A percentile compares a stretch with the other conserved stretches of the same genome.
phyloP scores from a whole-genome alignment of 2,329 filamentous ascomycete genomes.

The Bimuria novae-zelandiae region DNA sequence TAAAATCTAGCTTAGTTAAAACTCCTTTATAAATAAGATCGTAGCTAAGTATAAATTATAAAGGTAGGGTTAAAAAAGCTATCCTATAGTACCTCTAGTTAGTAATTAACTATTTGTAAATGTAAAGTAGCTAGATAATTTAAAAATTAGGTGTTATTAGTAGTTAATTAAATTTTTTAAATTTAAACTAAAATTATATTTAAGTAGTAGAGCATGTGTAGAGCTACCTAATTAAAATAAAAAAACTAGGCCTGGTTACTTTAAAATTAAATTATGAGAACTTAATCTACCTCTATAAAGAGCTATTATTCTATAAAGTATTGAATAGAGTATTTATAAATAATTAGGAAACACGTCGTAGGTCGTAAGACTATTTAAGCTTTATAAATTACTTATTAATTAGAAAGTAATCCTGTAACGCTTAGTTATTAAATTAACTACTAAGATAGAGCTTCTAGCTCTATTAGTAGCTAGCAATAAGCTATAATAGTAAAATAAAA shows the following conservation, averaged over 20 bases:
- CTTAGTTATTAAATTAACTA: slow-evolving; percentile 23
- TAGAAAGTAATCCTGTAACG: slow-evolving; percentile 16
- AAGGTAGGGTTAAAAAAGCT: too few species aligned
- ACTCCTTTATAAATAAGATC: neutral
- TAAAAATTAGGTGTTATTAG: too few species aligned
- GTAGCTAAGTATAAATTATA: too few species aligned
- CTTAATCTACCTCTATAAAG: neutral
- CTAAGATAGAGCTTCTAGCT: slow-evolving; percentile 24
- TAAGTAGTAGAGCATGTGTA: too few species aligned
- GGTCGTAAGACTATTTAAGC: slow-evolving; percentile 27
- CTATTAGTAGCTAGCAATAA: slow-evolving; percentile 8
- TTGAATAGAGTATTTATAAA: slow-evolving; percentile 22
- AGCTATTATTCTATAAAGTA: neutral
- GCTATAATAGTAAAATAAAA: slow-evolving; percentile 11
- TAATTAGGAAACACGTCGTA: slow-evolving; percentile 14
- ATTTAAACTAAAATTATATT: too few species aligned
- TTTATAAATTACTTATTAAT: slow-evolving; percentile 21
- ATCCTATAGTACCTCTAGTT: too few species aligned
- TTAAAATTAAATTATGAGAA: too few species aligned
- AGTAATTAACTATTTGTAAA: too few species aligned
- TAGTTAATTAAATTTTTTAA: too few species aligned
- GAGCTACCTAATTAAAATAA: too few species aligned
- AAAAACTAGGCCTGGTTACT: neutral
- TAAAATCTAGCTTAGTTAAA: neutral
- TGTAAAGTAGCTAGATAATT: too few species aligned